phyloP scores from a whole-genome alignment of 768 basidiomycete species.

The Tulasnella sp. region DNA sequence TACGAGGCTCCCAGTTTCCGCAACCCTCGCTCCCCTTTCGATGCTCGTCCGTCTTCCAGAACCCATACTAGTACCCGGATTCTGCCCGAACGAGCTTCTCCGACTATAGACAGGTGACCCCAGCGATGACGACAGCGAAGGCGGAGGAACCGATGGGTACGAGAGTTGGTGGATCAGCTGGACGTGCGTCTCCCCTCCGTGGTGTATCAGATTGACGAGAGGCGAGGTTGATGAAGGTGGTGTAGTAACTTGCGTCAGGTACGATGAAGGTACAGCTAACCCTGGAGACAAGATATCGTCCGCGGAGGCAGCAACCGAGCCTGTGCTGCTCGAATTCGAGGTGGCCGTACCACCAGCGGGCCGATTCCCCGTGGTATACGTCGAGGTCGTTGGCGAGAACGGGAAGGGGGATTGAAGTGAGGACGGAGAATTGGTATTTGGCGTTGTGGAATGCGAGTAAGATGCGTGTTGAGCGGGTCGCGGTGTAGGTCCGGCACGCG shows the following conservation, averaged over 20 bases:
- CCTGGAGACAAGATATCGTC: not conserved
- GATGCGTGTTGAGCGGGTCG: constrained; percentile 48
- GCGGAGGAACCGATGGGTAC: constrained; percentile 84
- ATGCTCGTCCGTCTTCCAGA: constrained; percentile 49
- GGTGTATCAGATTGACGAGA: constrained; percentile 39
- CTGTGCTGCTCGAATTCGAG: constrained; percentile 25
- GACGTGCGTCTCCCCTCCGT: constrained; percentile 40
- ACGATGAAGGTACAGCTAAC: constrained; percentile 55
- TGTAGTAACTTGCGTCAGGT: constrained; percentile 69
- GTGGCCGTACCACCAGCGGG: not conserved
- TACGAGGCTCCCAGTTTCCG: constrained; percentile 64
- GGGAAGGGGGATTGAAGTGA: constrained; percentile 63
- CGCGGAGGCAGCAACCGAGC: constrained; percentile 7
- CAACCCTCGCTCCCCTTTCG: constrained; percentile 67
- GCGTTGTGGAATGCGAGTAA: constrained; percentile 59
- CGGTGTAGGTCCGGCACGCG: constrained; percentile 46
- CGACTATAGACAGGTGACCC: constrained; percentile 59
- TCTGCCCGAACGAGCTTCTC: constrained; percentile 46
- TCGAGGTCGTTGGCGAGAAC: constrained; percentile 62
- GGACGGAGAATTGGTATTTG: constrained; percentile 66
- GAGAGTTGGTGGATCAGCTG: constrained; percentile 54
- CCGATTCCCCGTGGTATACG: constrained; percentile 48
- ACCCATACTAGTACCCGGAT: not conserved
- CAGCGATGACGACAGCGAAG: constrained; percentile 76
- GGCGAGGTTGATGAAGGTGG: constrained; percentile 67